These are phyloP conservation scores for Myrmaecium sp. DNA, from an alignment of 2,329 filamentous ascomycete species.

Conservation along the genomic window DNA sequence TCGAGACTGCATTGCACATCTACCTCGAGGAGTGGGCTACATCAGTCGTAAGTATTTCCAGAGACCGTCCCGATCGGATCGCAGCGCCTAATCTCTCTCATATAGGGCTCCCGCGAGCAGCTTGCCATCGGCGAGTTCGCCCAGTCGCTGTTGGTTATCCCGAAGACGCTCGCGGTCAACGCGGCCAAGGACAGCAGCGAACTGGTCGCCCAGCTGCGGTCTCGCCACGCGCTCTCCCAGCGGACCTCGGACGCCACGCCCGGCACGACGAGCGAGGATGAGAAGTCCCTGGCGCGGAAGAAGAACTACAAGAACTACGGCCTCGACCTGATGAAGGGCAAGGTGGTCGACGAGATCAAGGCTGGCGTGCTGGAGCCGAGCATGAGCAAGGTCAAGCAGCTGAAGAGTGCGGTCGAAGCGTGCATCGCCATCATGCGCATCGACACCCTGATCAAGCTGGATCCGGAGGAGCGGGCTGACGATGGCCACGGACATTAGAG, in stretches of 20 bases:
- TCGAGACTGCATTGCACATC: conserved; percentile 97
- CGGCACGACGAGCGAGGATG: conserved; percentile 44
- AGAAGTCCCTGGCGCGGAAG: conserved; percentile 78
- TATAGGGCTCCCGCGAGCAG: conserved; percentile 74
- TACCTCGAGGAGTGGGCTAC: conserved; percentile 98
- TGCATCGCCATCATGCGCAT: conserved; percentile 99
- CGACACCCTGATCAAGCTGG: conserved; percentile 94
- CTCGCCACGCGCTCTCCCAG: conserved; percentile 85
- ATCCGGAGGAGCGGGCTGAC: conserved; percentile 64
- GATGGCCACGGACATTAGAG: conserved; percentile 68
- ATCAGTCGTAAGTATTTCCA: conserved; percentile 50
- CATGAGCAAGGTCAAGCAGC: conserved; percentile 94
- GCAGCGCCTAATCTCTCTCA: conserved; percentile 2
- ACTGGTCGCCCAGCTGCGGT: conserved; percentile 86
- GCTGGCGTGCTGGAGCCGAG: conserved; percentile 89
- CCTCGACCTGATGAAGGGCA: conserved; percentile 73
- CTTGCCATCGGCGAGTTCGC: conserved; percentile 96
- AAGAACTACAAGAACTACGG: conserved; percentile 99
- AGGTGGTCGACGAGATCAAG: conserved; percentile 86
- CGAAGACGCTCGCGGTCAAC: conserved; percentile 92
- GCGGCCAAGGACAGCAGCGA: conserved; percentile 93
- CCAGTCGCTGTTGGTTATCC: conserved; percentile 81
- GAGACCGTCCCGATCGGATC: too few relatives aligned
- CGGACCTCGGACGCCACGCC: conserved; percentile 67
- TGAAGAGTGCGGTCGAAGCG: conserved; percentile 96